Evolutionary conservation across 805 yeast species (phyloP).

Genomic region (Candida xyloterini): DNA sequence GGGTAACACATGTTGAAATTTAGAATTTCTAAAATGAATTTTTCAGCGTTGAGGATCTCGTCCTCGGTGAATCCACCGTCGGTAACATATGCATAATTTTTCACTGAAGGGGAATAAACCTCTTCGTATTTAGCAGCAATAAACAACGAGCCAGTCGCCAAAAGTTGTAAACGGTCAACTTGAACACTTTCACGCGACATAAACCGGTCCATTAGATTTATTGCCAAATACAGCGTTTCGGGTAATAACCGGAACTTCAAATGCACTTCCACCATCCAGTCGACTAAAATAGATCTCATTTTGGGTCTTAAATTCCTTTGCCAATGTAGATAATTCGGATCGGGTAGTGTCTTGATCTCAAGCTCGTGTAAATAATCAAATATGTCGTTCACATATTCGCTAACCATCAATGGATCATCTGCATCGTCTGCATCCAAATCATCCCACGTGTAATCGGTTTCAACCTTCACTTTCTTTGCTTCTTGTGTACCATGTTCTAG

Average conservation of each 20-base stretch:
- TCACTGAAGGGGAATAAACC: slow-evolving; percentile 80
- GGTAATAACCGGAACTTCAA: slow-evolving; percentile 77
- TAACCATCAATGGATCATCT: slow-evolving; percentile 82
- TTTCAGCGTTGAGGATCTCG: slow-evolving; percentile 81
- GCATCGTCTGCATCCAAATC: slow-evolving; percentile 68
- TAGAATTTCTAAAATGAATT: slow-evolving; percentile 67
- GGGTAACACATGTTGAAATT: slow-evolving; percentile 79
- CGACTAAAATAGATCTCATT: slow-evolving; percentile 84
- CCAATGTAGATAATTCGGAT: slow-evolving; percentile 60
- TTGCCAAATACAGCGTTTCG: slow-evolving; percentile 79
- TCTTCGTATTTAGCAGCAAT: slow-evolving; percentile 94
- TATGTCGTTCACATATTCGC: slow-evolving; percentile 87
- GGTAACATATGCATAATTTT: slow-evolving; percentile 82
- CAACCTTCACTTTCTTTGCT: slow-evolving; percentile 34
- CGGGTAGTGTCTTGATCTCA: slow-evolving; percentile 72
- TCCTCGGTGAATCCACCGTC: slow-evolving; percentile 81
- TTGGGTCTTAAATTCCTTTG: slow-evolving; percentile 71
- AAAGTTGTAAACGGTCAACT: slow-evolving; percentile 74
- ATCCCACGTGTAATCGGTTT: slow-evolving; percentile 54
- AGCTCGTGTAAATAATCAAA: slow-evolving; percentile 73
- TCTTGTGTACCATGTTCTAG: slow-evolving; percentile 28
- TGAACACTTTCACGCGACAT: slow-evolving; percentile 71
- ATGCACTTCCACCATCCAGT: slow-evolving; percentile 92
- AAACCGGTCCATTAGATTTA: slow-evolving; percentile 84
- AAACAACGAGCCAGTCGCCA: slow-evolving; percentile 82